Conservation (phyloP, 1,284 basidiomycete species). For the Apiotrichum laibachii region DNA sequence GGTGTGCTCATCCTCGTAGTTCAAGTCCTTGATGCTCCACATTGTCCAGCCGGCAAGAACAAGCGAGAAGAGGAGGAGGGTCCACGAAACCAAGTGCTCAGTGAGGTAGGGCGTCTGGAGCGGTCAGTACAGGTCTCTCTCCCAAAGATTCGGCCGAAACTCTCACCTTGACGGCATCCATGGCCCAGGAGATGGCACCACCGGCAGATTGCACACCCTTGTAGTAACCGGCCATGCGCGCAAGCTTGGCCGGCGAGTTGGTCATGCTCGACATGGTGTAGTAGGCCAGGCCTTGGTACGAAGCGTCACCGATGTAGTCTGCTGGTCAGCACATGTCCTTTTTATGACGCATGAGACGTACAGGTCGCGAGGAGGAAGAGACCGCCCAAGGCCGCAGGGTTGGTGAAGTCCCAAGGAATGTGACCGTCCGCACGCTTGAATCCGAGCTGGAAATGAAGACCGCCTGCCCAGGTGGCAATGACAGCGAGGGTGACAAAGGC, state of each 20-base stretch:
- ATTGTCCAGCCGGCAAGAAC: too few relatives aligned
- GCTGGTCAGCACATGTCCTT: too few relatives aligned
- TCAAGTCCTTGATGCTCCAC: too few relatives aligned
- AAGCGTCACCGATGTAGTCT: slow-evolving; percentile 46
- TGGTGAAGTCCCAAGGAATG: not conserved
- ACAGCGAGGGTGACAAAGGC: slow-evolving; percentile 25
- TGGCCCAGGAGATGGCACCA: slow-evolving; percentile 52
- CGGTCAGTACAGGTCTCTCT: too few relatives aligned
- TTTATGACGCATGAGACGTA: too few relatives aligned
- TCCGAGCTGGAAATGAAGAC: slow-evolving; percentile 23
- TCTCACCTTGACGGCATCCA: too few relatives aligned
- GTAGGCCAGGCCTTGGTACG: slow-evolving; percentile 48
- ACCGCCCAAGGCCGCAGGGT: not conserved
- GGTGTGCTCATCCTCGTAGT: too few relatives aligned
- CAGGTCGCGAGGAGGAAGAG: not conserved
- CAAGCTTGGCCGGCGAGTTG: slow-evolving; percentile 40
- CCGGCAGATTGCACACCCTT: slow-evolving; percentile 50
- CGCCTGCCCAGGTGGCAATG: slow-evolving; percentile 37
- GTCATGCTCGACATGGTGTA: slow-evolving; percentile 32
- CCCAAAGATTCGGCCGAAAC: too few relatives aligned
- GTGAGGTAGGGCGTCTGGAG: too few relatives aligned
- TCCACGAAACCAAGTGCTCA: too few relatives aligned
- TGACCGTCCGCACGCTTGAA: slow-evolving; percentile 22
- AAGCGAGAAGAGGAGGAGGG: too few relatives aligned
- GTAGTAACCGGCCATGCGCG: slow-evolving; percentile 48